Conservation (phyloP, 2,329 filamentous ascomycete genomes). For the Sclerotiophoma versabilis region DNA sequence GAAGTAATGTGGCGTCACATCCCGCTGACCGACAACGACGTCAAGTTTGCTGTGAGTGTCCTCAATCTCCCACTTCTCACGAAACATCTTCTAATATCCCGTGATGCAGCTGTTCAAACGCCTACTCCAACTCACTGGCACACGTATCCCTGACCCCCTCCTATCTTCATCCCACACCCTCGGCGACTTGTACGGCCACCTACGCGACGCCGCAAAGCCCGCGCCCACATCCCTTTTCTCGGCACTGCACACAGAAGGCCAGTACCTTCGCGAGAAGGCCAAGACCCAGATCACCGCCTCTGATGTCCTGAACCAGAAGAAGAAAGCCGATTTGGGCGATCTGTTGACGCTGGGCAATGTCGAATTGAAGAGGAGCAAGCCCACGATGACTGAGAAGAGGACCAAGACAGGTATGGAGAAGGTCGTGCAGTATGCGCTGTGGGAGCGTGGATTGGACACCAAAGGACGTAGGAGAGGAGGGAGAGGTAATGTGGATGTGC, state of each 20-base stretch:
- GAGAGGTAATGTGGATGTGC: not conserved
- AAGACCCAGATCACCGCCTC: not conserved
- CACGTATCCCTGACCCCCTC: slow-evolving; percentile 73
- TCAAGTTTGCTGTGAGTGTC: slow-evolving; percentile 48
- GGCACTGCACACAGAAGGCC: slow-evolving; percentile 54
- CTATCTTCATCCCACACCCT: slow-evolving; percentile 56
- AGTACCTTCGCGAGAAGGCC: slow-evolving; percentile 25
- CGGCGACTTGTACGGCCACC: slow-evolving; percentile 46
- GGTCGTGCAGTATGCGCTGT: slow-evolving; percentile 75
- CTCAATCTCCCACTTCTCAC: not conserved
- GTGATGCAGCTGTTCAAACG: slow-evolving; percentile 86
- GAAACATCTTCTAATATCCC: slow-evolving; percentile 54
- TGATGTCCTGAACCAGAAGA: not conserved
- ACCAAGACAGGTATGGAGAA: slow-evolving; percentile 78
- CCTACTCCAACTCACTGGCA: slow-evolving; percentile 80
- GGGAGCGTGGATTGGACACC: slow-evolving; percentile 25
- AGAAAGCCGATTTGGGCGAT: slow-evolving; percentile 31
- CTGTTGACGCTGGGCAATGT: slow-evolving; percentile 66
- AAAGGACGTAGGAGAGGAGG: not conserved
- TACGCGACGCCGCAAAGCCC: slow-evolving; percentile 45
- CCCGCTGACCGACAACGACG: slow-evolving; percentile 32
- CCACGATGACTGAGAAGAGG: slow-evolving; percentile 76
- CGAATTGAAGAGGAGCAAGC: slow-evolving; percentile 66
- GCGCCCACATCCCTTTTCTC: slow-evolving; percentile 67
- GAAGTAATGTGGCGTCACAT: slow-evolving; percentile 38